phyloP scores from a whole-genome alignment of 164 flowering plant genomes.

The Annona cherimola region DNA sequence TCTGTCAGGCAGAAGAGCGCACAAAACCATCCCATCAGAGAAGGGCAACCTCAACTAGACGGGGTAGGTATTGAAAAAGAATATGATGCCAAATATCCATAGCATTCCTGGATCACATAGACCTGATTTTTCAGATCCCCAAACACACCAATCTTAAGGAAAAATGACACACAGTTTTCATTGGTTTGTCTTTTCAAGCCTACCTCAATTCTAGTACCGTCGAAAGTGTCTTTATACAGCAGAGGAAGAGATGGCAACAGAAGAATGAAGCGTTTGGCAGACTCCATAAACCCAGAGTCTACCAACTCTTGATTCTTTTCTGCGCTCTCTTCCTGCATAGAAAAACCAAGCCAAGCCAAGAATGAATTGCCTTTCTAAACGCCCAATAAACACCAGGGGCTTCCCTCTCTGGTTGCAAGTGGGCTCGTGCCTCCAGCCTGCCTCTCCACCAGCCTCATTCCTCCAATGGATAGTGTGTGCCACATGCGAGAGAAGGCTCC shows the following conservation, averaged over 20 bases:
- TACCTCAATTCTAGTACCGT: not conserved
- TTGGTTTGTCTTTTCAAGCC: not conserved
- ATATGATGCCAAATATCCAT: not conserved
- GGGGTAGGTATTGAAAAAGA: too few species aligned
- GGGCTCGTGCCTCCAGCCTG: conserved; percentile 19
- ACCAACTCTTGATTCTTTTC: not conserved
- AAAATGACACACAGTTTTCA: not conserved
- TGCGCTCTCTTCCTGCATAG: conserved; percentile 2
- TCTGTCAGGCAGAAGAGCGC: too few species aligned
- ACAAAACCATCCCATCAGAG: too few species aligned
- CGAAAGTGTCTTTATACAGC: conserved; percentile 3
- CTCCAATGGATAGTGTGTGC: not conserved
- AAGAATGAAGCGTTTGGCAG: not conserved
- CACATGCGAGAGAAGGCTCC: not conserved
- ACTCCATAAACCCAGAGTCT: not conserved
- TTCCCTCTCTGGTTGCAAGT: conserved; percentile 17
- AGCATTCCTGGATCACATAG: not conserved
- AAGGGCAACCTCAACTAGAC: too few species aligned
- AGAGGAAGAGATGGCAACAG: not conserved
- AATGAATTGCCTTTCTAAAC: conserved; percentile 27
- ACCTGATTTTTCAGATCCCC: not conserved
- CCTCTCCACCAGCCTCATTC: not conserved
- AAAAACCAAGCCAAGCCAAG: conserved; percentile 31
- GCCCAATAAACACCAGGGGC: conserved; percentile 15
- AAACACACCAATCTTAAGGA: not conserved